Evolutionary conservation across 805 yeast genomes (phyloP), one percentile per base, ranked within the genome.

Genomic region (Saccharomycopsis capsularis): DNA sequence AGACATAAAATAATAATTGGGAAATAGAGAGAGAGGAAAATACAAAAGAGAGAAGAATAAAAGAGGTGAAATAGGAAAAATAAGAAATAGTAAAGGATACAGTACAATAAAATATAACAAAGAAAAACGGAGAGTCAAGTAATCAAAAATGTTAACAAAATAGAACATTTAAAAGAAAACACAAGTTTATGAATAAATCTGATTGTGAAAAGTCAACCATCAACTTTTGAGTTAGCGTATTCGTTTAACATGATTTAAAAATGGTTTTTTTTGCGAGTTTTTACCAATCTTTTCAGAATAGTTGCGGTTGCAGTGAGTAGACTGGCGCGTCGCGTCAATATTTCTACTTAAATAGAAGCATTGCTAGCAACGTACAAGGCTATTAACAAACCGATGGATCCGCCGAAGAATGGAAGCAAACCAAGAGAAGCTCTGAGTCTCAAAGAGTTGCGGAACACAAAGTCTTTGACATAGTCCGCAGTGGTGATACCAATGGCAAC

Each of bases 311-410:
- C n/a, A n/a, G n/a, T n/a, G n/a, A n/a, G n/a, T n/a, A n/a, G n/a
- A n/a, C n/a, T n/a, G n/a, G n/a, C n/a, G n/a, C n/a, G n/a, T n/a
- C n/a, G n/a, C n/a, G n/a, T n/a, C n/a, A n/a, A n/a, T n/a, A n/a
- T n/a, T n/a, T n/a, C n/a, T n/a, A n/a, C n/a, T 29, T 13, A 29
- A 29, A 29, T 29, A 29, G 32, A 29, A 29, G 48, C 56, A 46
- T 48, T 54, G 34, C 59, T 53, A 15, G 68, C 66, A 36, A 60
- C 65, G 55, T 70, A 70, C 48, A 69, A 49, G n/a, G 71, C 67
- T 48, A 68, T 58, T 6, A 66, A 47, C 13, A 58, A 51, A 42
- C 66, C 66, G 44, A 61, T 52, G 16, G 48, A 42, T 1, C 64
- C 63, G 21, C 56, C 55, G 46, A 63, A 53, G 40, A 60, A 60